These are phyloP conservation scores for Apium graveolens DNA, from an alignment of 129 eudicot species.

Conservation along the genomic window DNA sequence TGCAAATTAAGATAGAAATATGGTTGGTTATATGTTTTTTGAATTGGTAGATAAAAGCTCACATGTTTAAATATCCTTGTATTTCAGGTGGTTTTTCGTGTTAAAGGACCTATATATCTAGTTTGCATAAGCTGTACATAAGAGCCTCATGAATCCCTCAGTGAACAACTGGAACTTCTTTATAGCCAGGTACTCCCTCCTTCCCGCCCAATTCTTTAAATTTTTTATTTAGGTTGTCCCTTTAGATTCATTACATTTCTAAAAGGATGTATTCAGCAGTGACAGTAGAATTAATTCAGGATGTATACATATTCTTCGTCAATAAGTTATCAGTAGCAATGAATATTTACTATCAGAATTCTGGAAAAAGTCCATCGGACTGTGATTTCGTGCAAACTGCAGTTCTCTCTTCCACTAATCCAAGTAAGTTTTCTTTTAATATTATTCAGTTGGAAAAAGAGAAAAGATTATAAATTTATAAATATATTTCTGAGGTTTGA, in stretches of 20 bases:
- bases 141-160: constrained; percentile 82
- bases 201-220: no score
- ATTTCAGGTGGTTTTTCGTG: constrained; percentile 81
- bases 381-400: constrained; percentile 75
- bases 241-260: neutral
- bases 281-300: no score
- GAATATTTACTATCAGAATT: constrained; percentile 66
- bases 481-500: neutral
- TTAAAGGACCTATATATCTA: constrained; percentile 93
- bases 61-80: neutral
- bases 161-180: constrained; percentile 78
- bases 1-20: no score
- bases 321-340: no score
- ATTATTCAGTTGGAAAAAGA: neutral
- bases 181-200: no score
- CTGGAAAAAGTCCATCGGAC: constrained; percentile 65
- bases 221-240: neutral
- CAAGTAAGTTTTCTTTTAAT: no score
- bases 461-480: neutral
- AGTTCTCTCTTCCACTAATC: constrained; percentile 50
- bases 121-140: constrained; percentile 99
- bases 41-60: neutral
- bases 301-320: no score
- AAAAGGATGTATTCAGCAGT: no score
- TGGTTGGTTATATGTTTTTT: neutral